Conservation (phyloP, 2,329 filamentous ascomycete species). For the Verticillium zaregamsianum region DNA sequence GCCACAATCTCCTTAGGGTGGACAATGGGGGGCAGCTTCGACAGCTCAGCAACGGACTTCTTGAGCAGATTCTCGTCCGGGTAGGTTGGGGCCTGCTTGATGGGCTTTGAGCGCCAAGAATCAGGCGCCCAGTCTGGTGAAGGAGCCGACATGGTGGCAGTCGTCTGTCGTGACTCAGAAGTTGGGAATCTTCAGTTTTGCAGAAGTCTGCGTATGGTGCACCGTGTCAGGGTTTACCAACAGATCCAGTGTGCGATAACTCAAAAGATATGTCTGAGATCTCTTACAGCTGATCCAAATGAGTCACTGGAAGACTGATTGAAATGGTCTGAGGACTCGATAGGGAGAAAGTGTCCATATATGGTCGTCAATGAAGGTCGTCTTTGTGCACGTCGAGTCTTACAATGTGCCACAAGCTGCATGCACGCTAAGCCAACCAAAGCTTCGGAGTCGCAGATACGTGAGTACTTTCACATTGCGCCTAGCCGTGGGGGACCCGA, state of each 20-base stretch:
- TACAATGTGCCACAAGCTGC: neutral
- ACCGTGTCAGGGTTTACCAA: neutral
- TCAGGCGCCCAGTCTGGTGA: conserved; percentile 47
- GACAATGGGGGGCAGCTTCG: conserved; percentile 70
- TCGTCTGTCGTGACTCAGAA: neutral
- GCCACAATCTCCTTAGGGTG: conserved; percentile 76
- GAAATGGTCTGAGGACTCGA: neutral
- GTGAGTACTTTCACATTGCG: neutral
- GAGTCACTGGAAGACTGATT: neutral
- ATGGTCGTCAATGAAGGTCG: neutral
- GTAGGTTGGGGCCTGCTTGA: conserved; percentile 73
- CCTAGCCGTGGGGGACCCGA: neutral
- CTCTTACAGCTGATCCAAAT: neutral
- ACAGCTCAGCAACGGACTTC: conserved; percentile 60
- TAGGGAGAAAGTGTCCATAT: neutral
- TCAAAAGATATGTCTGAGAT: no score
- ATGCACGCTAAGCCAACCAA: neutral
- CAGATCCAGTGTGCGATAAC: no score
- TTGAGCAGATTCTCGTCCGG: conserved; percentile 56
- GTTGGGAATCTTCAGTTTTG: neutral
- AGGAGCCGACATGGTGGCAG: neutral
- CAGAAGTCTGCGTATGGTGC: neutral
- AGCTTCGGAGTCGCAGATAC: neutral
- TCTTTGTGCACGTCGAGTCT: neutral
- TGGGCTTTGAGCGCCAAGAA: conserved; percentile 74